Evolutionary conservation across 1,139 yeast species (phyloP), one percentile per base, ranked within the genome.

Genomic region (Suhomyces coccinellae): DNA sequence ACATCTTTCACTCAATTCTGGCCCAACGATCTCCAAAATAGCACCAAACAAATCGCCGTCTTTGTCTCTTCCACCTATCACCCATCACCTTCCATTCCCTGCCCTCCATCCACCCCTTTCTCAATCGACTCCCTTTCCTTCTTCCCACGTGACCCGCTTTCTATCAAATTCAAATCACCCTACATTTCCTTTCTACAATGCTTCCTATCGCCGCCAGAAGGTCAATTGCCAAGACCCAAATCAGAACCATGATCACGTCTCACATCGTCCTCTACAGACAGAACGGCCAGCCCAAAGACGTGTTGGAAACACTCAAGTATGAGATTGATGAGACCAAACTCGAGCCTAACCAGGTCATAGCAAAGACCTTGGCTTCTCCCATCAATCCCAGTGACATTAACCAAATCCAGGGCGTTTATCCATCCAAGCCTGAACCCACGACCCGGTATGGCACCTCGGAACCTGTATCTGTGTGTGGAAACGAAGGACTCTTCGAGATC

Each of bases 341-440:
- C 22, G 64, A 64, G 22, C 62, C 68, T 37, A 62, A 73, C 46
- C 70, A 81, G 38, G 77, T 85, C 16, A 65, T 85, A 31, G 75
- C 85, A 35, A 76, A 78, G 59, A 71, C 86, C 8, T 69, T 93
- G 48, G 98, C 96, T 0, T 82, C 95, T 43, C 98, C 99, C 2
- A 79, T 95, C 52, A 91, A 91, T 59, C 98, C 98, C 0, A 86
- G 96, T 0, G 98, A 91, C 60, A 76, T 89, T 62, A 87, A 87
- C 59, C 97, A 90, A 66, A 73, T 91, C 52, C 90, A 87, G 61
- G 97, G 97, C n/a, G 95, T 87, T 0, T 91, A 91, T 56, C 96
- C 97, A 0, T 82, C 90, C n/a, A 79, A 74, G 53, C 96, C 97
- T 0, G 75, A 71, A 35, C 76, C 85, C 54, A 75, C 83, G 8